Base-by-base conservation (phyloP, 2,329 filamentous ascomycete genomes). In the Trichoderma endophyticum region DNA sequence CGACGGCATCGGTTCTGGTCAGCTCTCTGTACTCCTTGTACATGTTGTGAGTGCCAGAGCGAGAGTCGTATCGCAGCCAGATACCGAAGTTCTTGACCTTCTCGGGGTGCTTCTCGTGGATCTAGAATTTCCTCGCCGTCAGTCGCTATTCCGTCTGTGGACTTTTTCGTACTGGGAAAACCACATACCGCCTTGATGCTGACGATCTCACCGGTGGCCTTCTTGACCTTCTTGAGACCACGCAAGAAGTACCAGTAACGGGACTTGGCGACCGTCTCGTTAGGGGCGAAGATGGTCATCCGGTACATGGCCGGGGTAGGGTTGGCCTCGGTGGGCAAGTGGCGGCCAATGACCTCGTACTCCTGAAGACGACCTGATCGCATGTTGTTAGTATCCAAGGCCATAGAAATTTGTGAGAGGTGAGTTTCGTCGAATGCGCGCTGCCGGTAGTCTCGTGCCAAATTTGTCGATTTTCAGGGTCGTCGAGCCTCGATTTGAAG, bases 1-100 rank as follows among this genome's bases (percentile, higher is more conserved):
- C 93, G 82, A 98, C 95, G 78, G 96, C 96, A 79, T 96, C 95
- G 82, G 92, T 93, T 86, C 96, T 91, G 84, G 93, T 95, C 90
- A 98, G 93, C 90, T 98, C 96, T 84, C 96, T 93, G 93, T 98
- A 98, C 92, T 99, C 96, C 92, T 98, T 98, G 94, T 99, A 99
- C 96, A 99, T 99, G 93, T 99, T 99, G 94, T 99, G 96, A 82
- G 96, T 99, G 81, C 96, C 96, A 81, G 96, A 98, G 86, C 96
- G 95, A 76, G 97, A 99, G 89, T 99, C 95, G 89, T 99, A 99
- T 84, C 97, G 95, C 88, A 99, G 92, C 97, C 97, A 99, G 91
- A 99, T 92, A 85, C 96, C 96, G 85, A 99, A 98, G 93, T 98
- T 99, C 94, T 99, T 99, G 91, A 99, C 95, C 90, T 97, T 98